phyloP scores from a whole-genome alignment of 1,284 basidiomycete genomes.

The Athelia sp. region DNA sequence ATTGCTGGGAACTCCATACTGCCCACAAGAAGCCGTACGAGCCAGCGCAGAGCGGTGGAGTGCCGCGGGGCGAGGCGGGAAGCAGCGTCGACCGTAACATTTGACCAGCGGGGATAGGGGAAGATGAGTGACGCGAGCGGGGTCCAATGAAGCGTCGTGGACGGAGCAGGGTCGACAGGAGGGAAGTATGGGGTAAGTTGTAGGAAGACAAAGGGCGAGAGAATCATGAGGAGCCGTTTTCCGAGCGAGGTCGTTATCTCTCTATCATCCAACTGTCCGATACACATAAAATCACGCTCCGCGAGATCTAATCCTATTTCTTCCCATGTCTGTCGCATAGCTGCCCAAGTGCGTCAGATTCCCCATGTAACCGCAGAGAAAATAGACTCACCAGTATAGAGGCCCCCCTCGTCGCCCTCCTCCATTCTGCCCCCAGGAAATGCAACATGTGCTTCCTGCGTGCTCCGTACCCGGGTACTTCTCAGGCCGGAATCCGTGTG shows the following conservation, averaged over 20 bases:
- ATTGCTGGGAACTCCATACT: constrained; percentile 95
- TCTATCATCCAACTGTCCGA: constrained; percentile 95
- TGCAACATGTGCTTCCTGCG: constrained; percentile 79
- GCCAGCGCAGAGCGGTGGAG: constrained; percentile 62
- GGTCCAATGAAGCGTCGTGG: constrained; percentile 89
- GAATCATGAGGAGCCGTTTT: constrained; percentile 96
- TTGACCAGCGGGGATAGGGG: constrained; percentile 64
- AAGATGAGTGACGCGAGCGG: constrained; percentile 70
- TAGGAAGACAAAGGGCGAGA: constrained; percentile 92
- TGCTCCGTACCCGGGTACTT: constrained; percentile 30
- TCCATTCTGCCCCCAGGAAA: constrained; percentile 96
- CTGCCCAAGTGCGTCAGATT: constrained; percentile 34
- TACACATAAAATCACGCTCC: constrained; percentile 83
- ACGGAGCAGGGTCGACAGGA: constrained; percentile 69
- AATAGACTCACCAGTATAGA: constrained; percentile 73
- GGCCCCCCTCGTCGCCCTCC: constrained; percentile 86
- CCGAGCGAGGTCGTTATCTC: constrained; percentile 98
- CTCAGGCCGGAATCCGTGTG: constrained; percentile 35
- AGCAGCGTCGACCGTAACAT: constrained; percentile 91
- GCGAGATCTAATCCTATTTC: constrained; percentile 98
- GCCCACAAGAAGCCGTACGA: constrained; percentile 83
- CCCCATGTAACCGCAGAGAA: constrained; percentile 3
- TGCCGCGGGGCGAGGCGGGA: constrained; percentile 85
- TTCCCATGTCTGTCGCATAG: constrained; percentile 98
- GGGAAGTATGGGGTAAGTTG: constrained; percentile 82